Percentiles rank a stretch among this genome's conserved stretches.
These are phyloP conservation scores for Glycine latifolia DNA, from an alignment of 306 rosid species.

Conservation along the genomic window DNA sequence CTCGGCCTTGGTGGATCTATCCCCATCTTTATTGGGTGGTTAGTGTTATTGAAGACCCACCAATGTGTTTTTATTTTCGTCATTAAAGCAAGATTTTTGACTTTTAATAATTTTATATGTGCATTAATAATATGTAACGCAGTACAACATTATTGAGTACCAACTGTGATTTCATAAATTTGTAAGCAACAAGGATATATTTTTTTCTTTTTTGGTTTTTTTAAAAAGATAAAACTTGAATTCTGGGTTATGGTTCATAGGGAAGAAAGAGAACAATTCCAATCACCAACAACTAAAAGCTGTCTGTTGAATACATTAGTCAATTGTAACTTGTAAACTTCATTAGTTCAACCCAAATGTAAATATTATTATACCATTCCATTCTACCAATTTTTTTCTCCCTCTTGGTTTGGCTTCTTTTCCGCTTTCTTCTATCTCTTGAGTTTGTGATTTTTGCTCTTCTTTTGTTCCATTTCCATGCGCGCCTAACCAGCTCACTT, in stretches of 20 bases:
- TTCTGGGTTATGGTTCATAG: neutral
- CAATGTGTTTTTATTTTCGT: slow-evolving; percentile 31
- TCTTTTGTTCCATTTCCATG: slow-evolving; percentile 27
- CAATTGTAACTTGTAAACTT: slow-evolving; percentile 6
- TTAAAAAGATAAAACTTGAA: neutral
- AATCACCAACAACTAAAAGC: neutral
- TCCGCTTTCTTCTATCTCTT: slow-evolving; percentile 22
- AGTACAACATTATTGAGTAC: slow-evolving; percentile 32
- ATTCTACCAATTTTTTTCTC: neutral
- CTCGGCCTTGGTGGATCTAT: slow-evolving; percentile 35
- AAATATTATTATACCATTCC: neutral
- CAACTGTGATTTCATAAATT: slow-evolving; percentile 44
- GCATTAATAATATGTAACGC: slow-evolving; percentile 22
- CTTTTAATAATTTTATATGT: slow-evolving; percentile 18
- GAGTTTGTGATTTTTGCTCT: slow-evolving; percentile 28
- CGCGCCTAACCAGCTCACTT: slow-evolving; percentile 9
- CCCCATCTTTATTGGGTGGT: slow-evolving; percentile 47
- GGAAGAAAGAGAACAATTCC: slow-evolving; percentile 27
- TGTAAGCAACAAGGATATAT: slow-evolving; percentile 20
- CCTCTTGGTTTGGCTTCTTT: slow-evolving; percentile 1
- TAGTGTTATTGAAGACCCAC: slow-evolving; percentile 45
- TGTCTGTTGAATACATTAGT: neutral
- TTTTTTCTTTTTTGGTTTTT: neutral
- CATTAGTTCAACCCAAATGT: slow-evolving; percentile 26
- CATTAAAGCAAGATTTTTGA: slow-evolving; percentile 41